A percentile compares a stretch with the other conserved stretches of the same genome.
phyloP scores from a whole-genome alignment of 2,329 filamentous ascomycete species.

The Aspergillus sp. region DNA sequence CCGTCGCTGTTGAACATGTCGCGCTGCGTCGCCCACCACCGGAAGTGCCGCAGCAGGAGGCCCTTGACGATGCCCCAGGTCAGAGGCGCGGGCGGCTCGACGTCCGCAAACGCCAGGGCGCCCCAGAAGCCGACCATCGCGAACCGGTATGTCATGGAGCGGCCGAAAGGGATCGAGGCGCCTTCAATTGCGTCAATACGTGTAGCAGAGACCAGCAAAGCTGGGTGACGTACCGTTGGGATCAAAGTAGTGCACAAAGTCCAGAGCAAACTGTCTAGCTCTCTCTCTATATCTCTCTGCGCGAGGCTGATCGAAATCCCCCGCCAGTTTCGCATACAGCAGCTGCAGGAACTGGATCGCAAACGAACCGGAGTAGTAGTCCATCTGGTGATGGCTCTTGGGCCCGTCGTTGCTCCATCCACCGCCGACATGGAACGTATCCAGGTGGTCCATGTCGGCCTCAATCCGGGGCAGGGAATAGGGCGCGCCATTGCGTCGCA shows the following conservation, averaged over 20 bases:
- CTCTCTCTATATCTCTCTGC: conserved; percentile 69
- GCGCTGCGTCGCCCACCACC: conserved; percentile 75
- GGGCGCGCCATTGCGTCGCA: conserved; percentile 71
- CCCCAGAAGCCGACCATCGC: conserved; percentile 85
- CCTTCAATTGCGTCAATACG: conserved; percentile 38
- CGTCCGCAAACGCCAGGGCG: conserved; percentile 71
- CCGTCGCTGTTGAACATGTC: conserved; percentile 74
- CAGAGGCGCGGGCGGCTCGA: conserved; percentile 68
- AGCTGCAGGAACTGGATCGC: conserved; percentile 79
- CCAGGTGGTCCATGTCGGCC: conserved; percentile 72
- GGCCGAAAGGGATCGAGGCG: conserved; percentile 72
- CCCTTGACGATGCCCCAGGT: conserved; percentile 80
- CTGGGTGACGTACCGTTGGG: conserved; percentile 51
- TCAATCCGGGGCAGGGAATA: conserved; percentile 70
- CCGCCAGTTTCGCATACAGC: conserved; percentile 70
- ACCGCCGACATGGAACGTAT: conserved; percentile 78
- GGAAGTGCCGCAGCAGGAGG: conserved; percentile 68
- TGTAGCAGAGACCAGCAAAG: not conserved
- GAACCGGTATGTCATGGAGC: conserved; percentile 78
- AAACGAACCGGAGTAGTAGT: conserved; percentile 81
- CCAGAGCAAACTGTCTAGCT: conserved; percentile 65
- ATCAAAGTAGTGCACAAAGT: conserved; percentile 75
- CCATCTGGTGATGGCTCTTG: conserved; percentile 76
- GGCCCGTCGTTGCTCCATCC: conserved; percentile 84
- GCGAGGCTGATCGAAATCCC: conserved; percentile 61